Evolutionary conservation across 1,284 basidiomycete genomes (phyloP), one percentile per base, ranked within the genome.

Genomic region (Cryptococcus amylolentus): DNA sequence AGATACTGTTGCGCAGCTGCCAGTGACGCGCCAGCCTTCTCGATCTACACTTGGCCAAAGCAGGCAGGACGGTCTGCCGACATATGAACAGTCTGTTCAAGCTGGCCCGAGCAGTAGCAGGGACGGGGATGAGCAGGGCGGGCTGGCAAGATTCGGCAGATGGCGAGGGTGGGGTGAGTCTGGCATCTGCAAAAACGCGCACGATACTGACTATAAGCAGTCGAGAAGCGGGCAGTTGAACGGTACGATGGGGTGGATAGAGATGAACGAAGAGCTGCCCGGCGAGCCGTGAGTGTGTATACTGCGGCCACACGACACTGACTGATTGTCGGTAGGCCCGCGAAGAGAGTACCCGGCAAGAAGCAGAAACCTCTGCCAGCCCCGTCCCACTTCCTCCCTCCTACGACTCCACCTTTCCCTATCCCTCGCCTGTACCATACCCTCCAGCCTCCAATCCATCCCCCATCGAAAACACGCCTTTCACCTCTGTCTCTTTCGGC

Each of bases 331-430:
- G 28, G 28, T n/a, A 44, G 42, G n/a, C n/a, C 23, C 27, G 20
- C 31, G 31, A 35, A 35, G 31, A 35, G 31, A 35, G 10, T 35
- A 5, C 31, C 31, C 31, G 31, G 31, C 31, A 35, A 35, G 31
- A 35, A 35, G 6, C 31, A 8, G 31, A 35, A 35, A 35, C 46
- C 44, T 23, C 31, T 26, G 41, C 46, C 47, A 37, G 6, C 53
- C 47, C 43, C 20, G 44, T 61, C 46, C 51, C 16, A 37, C 62
- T 45, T 26, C 66, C 48, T 6, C 62, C 66, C 54, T 55, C 53
- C 20, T 60, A 52, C 51, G 26, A 47, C 20, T 6, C 50, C 47
- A 27, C 53, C 14, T 45, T 52, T 46, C 51, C 20, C 18, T 39
- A 42, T 28, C 53, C 14, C 49, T 52, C 49, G 16, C 13, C 38